Percentiles rank a stretch among this genome's conserved stretches.
phyloP scores from a whole-genome alignment of 768 basidiomycete genomes.

The Naganishia kalamii region DNA sequence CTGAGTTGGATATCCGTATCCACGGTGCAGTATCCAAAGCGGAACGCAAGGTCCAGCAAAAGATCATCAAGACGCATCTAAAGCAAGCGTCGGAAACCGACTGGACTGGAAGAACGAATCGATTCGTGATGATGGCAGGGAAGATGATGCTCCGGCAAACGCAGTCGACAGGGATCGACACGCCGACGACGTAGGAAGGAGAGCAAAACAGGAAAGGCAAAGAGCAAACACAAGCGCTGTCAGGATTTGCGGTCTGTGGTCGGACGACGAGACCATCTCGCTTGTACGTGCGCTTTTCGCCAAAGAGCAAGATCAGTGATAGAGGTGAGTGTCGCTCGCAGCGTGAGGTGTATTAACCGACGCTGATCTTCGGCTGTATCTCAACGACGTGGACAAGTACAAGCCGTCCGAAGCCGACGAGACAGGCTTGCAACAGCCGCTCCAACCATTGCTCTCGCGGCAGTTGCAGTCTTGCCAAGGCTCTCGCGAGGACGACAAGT shows the following conservation, averaged over 20 bases:
- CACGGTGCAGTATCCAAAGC: slow-evolving; percentile 2
- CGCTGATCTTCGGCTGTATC: slow-evolving; percentile 24
- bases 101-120: slow-evolving; percentile 44
- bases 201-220: background rate
- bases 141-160: background rate
- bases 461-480: slow-evolving; percentile 18
- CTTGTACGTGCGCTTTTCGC: slow-evolving; percentile 55
- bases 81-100: slow-evolving; percentile 29
- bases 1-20: slow-evolving; percentile 34
- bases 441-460: slow-evolving; percentile 30
- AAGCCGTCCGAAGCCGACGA: slow-evolving; percentile 40
- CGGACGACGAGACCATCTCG: slow-evolving; percentile 47
- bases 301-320: slow-evolving; percentile 45
- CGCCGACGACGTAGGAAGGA: background rate
- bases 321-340: slow-evolving; percentile 48
- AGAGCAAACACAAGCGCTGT: background rate
- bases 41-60: slow-evolving; percentile 32
- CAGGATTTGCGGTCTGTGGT: background rate
- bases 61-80: slow-evolving; percentile 31
- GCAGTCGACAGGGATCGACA: background rate
- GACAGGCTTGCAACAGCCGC: slow-evolving; percentile 24
- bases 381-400: slow-evolving; percentile 43
- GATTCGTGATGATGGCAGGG: slow-evolving; percentile 26
- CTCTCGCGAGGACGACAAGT: slow-evolving; percentile 16
- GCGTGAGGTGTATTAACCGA: too few relatives aligned